phyloP scores from a whole-genome alignment of 2,329 filamentous ascomycete species.

The Sclerotinia sclerotiorum region DNA sequence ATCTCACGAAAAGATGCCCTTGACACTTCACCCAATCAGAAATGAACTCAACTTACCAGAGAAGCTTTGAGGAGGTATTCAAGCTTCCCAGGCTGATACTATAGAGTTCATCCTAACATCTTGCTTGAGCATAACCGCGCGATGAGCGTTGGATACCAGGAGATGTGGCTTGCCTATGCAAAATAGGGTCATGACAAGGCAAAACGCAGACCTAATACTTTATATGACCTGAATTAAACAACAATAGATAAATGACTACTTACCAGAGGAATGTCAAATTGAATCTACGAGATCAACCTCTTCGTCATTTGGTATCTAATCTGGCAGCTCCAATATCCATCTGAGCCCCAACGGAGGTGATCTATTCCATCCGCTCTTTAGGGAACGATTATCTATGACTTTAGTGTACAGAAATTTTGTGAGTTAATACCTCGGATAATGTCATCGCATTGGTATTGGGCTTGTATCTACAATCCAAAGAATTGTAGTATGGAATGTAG shows the following conservation, averaged over 20 bases:
- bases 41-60: background rate
- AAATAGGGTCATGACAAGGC: background rate
- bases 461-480: too few species aligned
- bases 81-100: background rate
- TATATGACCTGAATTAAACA: background rate
- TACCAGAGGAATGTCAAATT: too few species aligned
- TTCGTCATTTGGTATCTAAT: background rate
- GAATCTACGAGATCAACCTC: background rate
- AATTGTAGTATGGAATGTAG: background rate
- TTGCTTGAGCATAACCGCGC: background rate
- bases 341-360: background rate
- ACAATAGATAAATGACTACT: background rate
- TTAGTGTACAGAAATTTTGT: too few species aligned
- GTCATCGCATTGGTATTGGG: background rate
- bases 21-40: background rate
- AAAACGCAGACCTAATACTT: too few species aligned
- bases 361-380: background rate
- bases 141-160: background rate
- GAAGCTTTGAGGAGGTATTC: background rate
- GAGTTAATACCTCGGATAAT: background rate
- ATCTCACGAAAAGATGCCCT: background rate
- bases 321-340: background rate
- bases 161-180: background rate
- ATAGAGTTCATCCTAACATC: background rate
- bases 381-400: background rate